phyloP scores from a whole-genome alignment of 495 filamentous ascomycete genomes.

The Evernia prunastri region DNA sequence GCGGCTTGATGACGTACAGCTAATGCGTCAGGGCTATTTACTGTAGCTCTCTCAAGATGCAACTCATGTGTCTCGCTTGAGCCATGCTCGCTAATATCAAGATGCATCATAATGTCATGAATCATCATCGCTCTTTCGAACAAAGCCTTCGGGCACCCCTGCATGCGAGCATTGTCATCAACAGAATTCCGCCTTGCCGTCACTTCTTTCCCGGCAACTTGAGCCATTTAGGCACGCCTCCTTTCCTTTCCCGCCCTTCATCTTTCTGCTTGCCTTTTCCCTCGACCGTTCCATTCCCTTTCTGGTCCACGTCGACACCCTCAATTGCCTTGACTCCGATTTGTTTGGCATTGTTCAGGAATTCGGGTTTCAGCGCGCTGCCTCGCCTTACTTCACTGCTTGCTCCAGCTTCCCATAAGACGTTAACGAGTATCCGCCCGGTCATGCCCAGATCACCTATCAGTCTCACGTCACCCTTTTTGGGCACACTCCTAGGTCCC shows the following conservation, averaged over 20 bases:
- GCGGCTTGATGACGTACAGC: background rate
- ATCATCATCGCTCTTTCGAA: background rate
- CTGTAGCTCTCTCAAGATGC: background rate
- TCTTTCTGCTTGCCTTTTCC: slow-evolving; percentile 17
- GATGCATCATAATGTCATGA: background rate
- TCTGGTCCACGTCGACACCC: slow-evolving; percentile 36
- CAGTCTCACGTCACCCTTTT: slow-evolving; percentile 48
- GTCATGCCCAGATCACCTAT: slow-evolving; percentile 65
- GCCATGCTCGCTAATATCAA: background rate
- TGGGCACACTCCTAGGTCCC: slow-evolving; percentile 38
- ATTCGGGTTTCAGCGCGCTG: slow-evolving; percentile 58
- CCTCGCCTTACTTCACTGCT: slow-evolving; percentile 34
- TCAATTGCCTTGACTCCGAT: slow-evolving; percentile 51
- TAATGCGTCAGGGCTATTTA: background rate
- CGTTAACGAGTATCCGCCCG: slow-evolving; percentile 65
- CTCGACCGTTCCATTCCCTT: slow-evolving; percentile 42
- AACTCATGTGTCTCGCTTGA: background rate
- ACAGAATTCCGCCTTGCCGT: background rate
- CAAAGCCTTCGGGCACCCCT: background rate
- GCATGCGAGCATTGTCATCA: background rate
- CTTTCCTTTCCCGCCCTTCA: slow-evolving; percentile 31
- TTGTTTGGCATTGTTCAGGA: slow-evolving; percentile 58
- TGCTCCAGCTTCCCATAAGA: slow-evolving; percentile 64
- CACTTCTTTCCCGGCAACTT: slow-evolving; percentile 57
- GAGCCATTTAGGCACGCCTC: slow-evolving; percentile 60